Base-by-base conservation (phyloP, 352 stramenopile species). In the Bremia lactucae region DNA sequence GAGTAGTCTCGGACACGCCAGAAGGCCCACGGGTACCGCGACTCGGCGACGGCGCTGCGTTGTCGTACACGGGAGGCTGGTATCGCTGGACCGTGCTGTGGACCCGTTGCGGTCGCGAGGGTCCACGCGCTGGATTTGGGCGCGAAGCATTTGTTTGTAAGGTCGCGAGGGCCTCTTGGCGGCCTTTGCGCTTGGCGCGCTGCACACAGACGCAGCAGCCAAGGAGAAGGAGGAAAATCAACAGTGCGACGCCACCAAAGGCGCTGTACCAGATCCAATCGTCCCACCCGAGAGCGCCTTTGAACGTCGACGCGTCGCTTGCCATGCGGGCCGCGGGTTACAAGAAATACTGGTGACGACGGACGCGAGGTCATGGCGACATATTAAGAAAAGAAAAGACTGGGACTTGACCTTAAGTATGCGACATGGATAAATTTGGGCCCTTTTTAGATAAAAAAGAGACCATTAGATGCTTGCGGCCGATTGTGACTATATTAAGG, bases 161-260 rank as follows among this genome's bases (percentile, higher is more conserved):
- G 14, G 69, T 38, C 0, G 72, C 72, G 14, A 85, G 29, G 2
- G 73, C 73, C 42, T 89, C 72, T 25, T 80, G 53, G 26, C 72
- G 62, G n/a, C 72, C 77, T 47, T 87, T 87, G 46, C 73, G 73
- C 67, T 83, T 83, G 49, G 72, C 77, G 37, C 77, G 68, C 45
- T 83, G 69, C 54, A 84, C 66, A 55, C 77, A 89, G 33, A 85
- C 64, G 63, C 68, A 77, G 55, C 69, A 87, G 69, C 77, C 87
- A 22, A 89, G 62, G 9, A 82, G 34, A 21, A 72, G 52, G 47
- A 89, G 52, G 33, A 87, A 58, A 39, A 89, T 49, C 41, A 89
- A 56, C 40, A 89, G 67, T 39, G 44, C 67, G 19, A 83, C 46
- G 41, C 62, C 67, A 50, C 72, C 66, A 36, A 87, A 78, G 25